These are phyloP conservation scores for Irpex rosettiformis DNA, from an alignment of 1,284 basidiomycete species.

Conservation along the genomic window DNA sequence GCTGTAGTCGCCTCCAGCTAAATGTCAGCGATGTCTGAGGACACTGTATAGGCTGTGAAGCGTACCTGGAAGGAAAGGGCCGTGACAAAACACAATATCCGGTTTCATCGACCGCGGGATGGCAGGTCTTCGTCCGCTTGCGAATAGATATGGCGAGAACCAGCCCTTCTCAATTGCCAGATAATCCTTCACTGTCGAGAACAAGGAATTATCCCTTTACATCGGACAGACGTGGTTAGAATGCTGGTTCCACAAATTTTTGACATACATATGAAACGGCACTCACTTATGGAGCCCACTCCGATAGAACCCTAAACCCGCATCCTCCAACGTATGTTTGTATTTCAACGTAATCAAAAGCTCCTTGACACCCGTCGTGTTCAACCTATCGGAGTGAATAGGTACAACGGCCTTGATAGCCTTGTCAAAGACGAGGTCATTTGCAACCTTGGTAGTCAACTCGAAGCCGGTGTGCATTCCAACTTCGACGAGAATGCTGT, in stretches of 20 bases:
- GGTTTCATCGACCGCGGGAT: conserved; percentile 62
- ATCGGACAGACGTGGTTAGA: not conserved
- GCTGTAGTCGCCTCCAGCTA: conserved; percentile 48
- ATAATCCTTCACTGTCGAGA: conserved; percentile 62
- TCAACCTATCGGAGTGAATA: conserved; percentile 46
- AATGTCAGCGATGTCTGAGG: too few relatives aligned
- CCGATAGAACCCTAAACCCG: conserved; percentile 57
- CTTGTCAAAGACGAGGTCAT: conserved; percentile 53
- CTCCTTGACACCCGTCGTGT: conserved; percentile 57
- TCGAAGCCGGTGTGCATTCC: conserved; percentile 54
- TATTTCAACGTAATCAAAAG: conserved; percentile 59
- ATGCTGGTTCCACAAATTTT: not conserved
- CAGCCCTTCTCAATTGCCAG: conserved; percentile 61
- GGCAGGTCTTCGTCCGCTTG: conserved; percentile 53
- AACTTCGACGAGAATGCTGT: conserved; percentile 53
- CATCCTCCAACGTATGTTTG: conserved; percentile 57
- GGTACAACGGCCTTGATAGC: conserved; percentile 47
- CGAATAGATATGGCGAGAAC: conserved; percentile 66
- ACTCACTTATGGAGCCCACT: conserved; percentile 54
- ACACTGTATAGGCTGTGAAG: not conserved
- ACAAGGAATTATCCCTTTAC: conserved; percentile 48
- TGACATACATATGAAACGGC: too few relatives aligned
- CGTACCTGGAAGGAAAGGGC: conserved; percentile 54
- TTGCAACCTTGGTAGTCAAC: conserved; percentile 43
- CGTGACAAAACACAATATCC: conserved; percentile 65